These are phyloP conservation scores for Pseudogymnoascus sp. DNA, from an alignment of 2,329 filamentous ascomycete genomes.

Conservation along the genomic window DNA sequence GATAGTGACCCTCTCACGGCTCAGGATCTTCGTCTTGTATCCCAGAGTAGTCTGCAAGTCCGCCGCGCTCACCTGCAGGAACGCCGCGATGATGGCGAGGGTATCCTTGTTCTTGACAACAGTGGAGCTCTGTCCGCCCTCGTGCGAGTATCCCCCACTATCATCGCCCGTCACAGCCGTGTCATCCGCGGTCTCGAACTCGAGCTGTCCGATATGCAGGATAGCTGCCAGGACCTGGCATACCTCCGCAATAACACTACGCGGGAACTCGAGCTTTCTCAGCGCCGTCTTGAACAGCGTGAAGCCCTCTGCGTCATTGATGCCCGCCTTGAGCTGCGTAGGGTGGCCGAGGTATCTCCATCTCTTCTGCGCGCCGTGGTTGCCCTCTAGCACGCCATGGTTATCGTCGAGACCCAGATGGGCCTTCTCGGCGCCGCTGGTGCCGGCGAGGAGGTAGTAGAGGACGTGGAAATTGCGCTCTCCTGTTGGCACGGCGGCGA, in stretches of 20 bases:
- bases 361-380: constrained; percentile 55
- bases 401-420: constrained; percentile 57
- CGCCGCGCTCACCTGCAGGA: constrained; percentile 73
- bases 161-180: constrained; percentile 78
- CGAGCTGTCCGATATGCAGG: constrained; percentile 93
- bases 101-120: constrained; percentile 91
- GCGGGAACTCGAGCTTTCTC: constrained; percentile 86
- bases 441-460: constrained; percentile 91
- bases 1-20: constrained; percentile 93
- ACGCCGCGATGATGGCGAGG: constrained; percentile 79
- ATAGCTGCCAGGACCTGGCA: constrained; percentile 92
- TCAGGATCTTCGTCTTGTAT: constrained; percentile 94
- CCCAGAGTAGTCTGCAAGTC: constrained; percentile 84
- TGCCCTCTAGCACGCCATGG: constrained; percentile 41
- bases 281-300: constrained; percentile 95
- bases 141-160: constrained; percentile 91
- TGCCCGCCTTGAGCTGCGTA: constrained; percentile 91
- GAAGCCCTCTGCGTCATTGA: constrained; percentile 93
- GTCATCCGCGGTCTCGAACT: constrained; percentile 75
- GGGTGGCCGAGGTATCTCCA: constrained; percentile 97
- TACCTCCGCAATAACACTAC: constrained; percentile 90
- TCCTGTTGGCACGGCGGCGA: constrained; percentile 85
- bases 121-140: constrained; percentile 79
- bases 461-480: constrained; percentile 94
- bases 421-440: constrained; percentile 78